Conservation (phyloP, 1,284 basidiomycete genomes). For the Irpex rosettiformis region DNA sequence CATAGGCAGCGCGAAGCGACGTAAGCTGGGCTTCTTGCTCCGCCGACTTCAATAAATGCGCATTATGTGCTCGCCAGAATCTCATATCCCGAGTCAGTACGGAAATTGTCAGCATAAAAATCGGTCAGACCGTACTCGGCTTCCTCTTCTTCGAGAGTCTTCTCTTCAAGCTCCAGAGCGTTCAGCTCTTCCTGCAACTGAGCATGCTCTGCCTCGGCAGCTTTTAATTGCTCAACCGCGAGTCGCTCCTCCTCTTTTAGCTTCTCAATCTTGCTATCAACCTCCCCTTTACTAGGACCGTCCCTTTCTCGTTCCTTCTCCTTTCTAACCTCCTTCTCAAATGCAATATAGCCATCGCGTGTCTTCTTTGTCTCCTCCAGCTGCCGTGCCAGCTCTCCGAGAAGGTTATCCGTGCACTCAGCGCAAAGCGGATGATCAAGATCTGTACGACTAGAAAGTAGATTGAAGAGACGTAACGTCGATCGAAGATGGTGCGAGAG, state of each 20-base stretch:
- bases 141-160: slow-evolving; percentile 72
- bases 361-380: slow-evolving; percentile 91
- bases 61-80: slow-evolving; percentile 82
- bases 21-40: slow-evolving; percentile 68
- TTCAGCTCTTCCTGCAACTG: slow-evolving; percentile 73
- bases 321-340: slow-evolving; percentile 82
- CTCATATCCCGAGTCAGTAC: slow-evolving; percentile 35
- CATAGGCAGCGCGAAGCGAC: slow-evolving; percentile 72
- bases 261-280: slow-evolving; percentile 67
- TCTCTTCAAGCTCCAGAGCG: slow-evolving; percentile 73
- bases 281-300: slow-evolving; percentile 56
- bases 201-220: slow-evolving; percentile 71
- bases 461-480: slow-evolving; percentile 70
- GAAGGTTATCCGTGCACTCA: slow-evolving; percentile 86
- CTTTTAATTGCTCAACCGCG: slow-evolving; percentile 70
- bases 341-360: slow-evolving; percentile 88
- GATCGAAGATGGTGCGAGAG: slow-evolving; percentile 76
- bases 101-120: slow-evolving; percentile 8
- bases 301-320: slow-evolving; percentile 67
- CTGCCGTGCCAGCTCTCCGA: slow-evolving; percentile 75
- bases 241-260: slow-evolving; percentile 72
- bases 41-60: slow-evolving; percentile 60
- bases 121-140: slow-evolving; percentile 45
- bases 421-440: slow-evolving; percentile 95
- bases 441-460: slow-evolving; percentile 78